These are phyloP conservation scores for Spergularia bocconei DNA, from an alignment of 148 eudicot species.

Conservation along the genomic window DNA sequence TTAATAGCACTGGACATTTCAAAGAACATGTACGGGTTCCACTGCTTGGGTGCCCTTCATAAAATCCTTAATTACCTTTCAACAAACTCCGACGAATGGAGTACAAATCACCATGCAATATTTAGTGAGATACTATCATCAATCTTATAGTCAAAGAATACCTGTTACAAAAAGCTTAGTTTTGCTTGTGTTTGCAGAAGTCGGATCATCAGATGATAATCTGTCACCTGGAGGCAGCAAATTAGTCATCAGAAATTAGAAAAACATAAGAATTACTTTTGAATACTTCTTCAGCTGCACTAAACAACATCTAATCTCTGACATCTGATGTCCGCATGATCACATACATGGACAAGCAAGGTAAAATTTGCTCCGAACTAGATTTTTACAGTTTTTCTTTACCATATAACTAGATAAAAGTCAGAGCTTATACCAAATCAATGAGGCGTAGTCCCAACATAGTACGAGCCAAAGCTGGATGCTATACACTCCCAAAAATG, in stretches of 20 bases:
- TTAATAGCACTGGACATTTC: no score
- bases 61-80: not conserved
- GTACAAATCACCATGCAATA: slow-evolving; percentile 6
- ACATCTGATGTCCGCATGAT: no score
- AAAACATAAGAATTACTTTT: not conserved
- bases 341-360: no score
- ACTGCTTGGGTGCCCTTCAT: not conserved
- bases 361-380: no score
- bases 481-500: no score
- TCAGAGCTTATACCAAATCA: no score
- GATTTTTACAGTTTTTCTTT: no score
- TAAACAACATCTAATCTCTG: no score
- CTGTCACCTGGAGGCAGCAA: slow-evolving; percentile 39
- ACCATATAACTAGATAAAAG: no score
- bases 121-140: not conserved
- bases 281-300: not conserved
- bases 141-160: slow-evolving; percentile 20
- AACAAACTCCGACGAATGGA: not conserved
- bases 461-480: no score
- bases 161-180: slow-evolving; percentile 94
- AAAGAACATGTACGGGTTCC: no score
- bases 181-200: slow-evolving; percentile 42
- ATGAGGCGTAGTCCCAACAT: no score
- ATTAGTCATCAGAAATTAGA: not conserved
- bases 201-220: slow-evolving; percentile 31